A percentile compares a stretch with the other conserved stretches of the same genome.
These are phyloP conservation scores for Ceratobasidium sp. DNA, from an alignment of 1,284 basidiomycete species.

Conservation along the genomic window DNA sequence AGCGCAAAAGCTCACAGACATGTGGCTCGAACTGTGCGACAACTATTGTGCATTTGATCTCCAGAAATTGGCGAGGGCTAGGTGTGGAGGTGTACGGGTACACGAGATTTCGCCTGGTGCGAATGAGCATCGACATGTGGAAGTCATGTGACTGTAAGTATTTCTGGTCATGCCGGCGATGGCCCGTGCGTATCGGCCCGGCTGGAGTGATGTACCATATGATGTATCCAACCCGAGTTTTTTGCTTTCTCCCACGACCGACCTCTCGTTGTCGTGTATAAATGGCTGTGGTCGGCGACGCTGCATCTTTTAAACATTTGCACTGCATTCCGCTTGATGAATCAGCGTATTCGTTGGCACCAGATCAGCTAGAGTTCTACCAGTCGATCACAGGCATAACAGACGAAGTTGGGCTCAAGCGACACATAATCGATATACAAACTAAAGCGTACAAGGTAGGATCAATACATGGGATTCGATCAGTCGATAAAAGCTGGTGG, in stretches of 20 bases:
- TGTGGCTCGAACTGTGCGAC: conserved; percentile 42
- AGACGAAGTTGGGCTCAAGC: conserved; percentile 58
- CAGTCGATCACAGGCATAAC: conserved; percentile 58
- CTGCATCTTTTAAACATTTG: conserved; percentile 20
- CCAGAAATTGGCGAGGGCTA: conserved; percentile 7
- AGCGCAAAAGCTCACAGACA: conserved; percentile 33
- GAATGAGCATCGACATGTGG: background rate
- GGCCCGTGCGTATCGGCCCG: conserved; percentile 35
- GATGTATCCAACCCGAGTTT: conserved; percentile 13
- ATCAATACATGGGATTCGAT: conserved; percentile 45
- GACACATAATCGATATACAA: conserved; percentile 62
- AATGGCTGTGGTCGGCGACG: conserved; percentile 25
- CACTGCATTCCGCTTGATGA: conserved; percentile 18
- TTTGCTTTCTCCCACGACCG: conserved; percentile 1
- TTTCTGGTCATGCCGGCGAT: background rate
- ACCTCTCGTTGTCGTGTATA: background rate
- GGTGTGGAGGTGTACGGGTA: conserved; percentile 30
- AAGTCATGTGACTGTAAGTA: conserved; percentile 30
- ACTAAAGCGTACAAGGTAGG: conserved; percentile 59
- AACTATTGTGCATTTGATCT: conserved; percentile 37
- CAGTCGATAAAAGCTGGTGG: conserved; percentile 44
- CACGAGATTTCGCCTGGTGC: conserved; percentile 28
- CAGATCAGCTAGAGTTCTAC: conserved; percentile 57
- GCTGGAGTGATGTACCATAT: background rate
- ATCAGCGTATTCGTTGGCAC: conserved; percentile 48